Percentiles rank a stretch among this genome's conserved stretches.
These are phyloP conservation scores for Trichoderma cornu-damae DNA, from an alignment of 2,329 filamentous ascomycete genomes.

Conservation along the genomic window DNA sequence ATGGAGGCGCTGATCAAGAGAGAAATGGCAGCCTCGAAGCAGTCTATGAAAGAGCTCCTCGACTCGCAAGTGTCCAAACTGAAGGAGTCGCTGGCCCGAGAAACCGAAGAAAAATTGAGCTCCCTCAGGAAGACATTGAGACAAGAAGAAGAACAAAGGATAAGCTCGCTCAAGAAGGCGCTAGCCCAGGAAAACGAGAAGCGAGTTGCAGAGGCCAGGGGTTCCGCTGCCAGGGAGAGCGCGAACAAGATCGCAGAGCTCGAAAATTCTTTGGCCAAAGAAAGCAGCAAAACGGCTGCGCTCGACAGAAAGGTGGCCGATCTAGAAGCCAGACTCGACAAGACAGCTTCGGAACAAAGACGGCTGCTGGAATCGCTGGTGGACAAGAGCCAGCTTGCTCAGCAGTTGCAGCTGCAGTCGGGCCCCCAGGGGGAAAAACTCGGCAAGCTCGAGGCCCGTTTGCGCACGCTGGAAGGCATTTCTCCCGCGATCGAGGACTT, in stretches of 20 bases:
- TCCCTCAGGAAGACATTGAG: not conserved
- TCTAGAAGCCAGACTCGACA: not conserved
- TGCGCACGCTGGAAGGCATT: not conserved
- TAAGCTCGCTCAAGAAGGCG: not conserved
- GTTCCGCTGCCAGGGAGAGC: not conserved
- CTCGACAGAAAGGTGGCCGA: not conserved
- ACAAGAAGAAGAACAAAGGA: not conserved
- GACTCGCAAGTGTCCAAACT: not conserved
- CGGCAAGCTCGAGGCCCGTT: not conserved
- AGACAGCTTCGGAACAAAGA: not conserved
- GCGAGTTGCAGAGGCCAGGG: not conserved
- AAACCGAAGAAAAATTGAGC: not conserved
- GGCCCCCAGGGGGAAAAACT: not conserved
- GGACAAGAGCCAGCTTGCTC: not conserved
- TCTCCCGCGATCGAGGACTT: not conserved
- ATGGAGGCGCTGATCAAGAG: not conserved
- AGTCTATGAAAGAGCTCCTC: not conserved
- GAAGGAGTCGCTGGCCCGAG: not conserved
- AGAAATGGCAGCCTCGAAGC: not conserved
- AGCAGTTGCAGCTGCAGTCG: not conserved
- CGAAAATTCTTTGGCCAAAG: not conserved
- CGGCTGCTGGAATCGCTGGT: not conserved
- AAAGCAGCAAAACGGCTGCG: not conserved
- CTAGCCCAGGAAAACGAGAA: not conserved
- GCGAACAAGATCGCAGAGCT: not conserved